Evolutionary conservation across 2,329 filamentous ascomycete genomes (phyloP).

Genomic region (Fusarium robinianum): DNA sequence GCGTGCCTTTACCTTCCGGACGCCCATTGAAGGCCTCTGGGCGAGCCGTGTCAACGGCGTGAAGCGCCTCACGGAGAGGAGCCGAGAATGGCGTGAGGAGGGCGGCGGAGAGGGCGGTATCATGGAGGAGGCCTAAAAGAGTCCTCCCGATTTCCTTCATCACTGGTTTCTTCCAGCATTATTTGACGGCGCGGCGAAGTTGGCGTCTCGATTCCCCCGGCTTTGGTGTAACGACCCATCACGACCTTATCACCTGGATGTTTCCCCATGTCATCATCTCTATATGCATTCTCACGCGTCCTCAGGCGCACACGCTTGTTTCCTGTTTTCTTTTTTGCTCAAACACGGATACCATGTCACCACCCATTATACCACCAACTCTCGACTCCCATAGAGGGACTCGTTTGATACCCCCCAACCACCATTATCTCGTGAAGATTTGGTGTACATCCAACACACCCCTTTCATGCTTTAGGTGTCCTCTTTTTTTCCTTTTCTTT

Average conservation of each 20-base stretch:
- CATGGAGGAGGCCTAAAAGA: slow-evolving; percentile 59
- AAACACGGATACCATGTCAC: slow-evolving; percentile 24
- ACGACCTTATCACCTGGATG: slow-evolving; percentile 32
- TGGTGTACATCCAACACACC: slow-evolving; percentile 21
- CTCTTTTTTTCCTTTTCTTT: slow-evolving; percentile 14
- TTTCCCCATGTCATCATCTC: slow-evolving; percentile 23
- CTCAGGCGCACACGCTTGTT: slow-evolving; percentile 14
- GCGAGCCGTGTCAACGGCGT: slow-evolving; percentile 81
- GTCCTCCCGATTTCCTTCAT: slow-evolving; percentile 11
- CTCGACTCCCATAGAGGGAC: slow-evolving; percentile 14
- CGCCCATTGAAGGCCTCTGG: slow-evolving; percentile 87
- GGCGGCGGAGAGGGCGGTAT: slow-evolving; percentile 73
- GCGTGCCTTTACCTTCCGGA: slow-evolving; percentile 90
- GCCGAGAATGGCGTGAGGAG: slow-evolving; percentile 89
- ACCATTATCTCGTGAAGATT: slow-evolving; percentile 4
- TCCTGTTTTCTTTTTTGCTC: slow-evolving; percentile 31
- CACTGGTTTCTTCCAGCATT: slow-evolving; percentile 19
- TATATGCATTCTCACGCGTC: slow-evolving; percentile 23
- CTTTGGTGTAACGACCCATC: slow-evolving; percentile 35
- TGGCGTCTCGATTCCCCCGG: slow-evolving; percentile 28
- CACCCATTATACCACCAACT: slow-evolving; percentile 9
- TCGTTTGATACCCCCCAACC: slow-evolving; percentile 31
- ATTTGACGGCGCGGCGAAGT: slow-evolving; percentile 23
- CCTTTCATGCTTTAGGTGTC: slow-evolving; percentile 7
- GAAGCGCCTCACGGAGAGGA: slow-evolving; percentile 78